Base-by-base conservation (phyloP, 139 green algal species). In the Chlorella sorokiniana region DNA sequence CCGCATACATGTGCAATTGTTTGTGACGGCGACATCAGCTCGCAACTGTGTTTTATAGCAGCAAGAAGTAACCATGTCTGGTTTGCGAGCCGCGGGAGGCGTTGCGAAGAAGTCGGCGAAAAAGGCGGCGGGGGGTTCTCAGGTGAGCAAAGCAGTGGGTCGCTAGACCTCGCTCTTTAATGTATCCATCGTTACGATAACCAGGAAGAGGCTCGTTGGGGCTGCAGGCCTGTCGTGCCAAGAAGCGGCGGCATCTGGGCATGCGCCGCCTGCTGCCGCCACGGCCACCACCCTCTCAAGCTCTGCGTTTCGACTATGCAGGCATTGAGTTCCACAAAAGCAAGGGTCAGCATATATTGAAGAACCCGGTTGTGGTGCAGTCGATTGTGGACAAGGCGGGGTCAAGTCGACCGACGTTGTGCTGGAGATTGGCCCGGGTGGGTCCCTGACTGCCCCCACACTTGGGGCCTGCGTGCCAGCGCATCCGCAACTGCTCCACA, bases 341-440 rank as follows among this genome's bases (percentile, higher is more conserved):
- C 85, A 98, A 97, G 70, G 97, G 97, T 16, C 97, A 99, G 94
- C 97, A 99, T 74, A 99, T 99, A 68, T 83, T 99, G 14, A 98
- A 98, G 79, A 99, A 99, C 83, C 96, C 97, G 1, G 73, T 97
- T 76, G 92, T 99, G 18, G 93, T 98, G 29, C 89, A 98, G 68
- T 90, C 94, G 23, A 99, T 99, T 54, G 95, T 99, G 16, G 92
- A 98, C 68, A 99, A 98, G 87, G 86, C 93, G 11, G 96, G n/a
- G 70, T 99, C 27, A 99, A 99, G 81, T 85, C 59, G 65, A 99
- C 97, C 16, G 97, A 99, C 86, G 90, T 97, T 9, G 97, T 99
- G 35, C 89, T 99, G 40, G 97, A 99, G 73, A 99, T 99, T 80
- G 97, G 97, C 3, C 96, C 96, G 22, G 77, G 76, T 72, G 61